Evolutionary conservation across 805 yeast genomes (phyloP), one percentile per base, ranked within the genome.

Genomic region (Hanseniaspora thailandica): DNA sequence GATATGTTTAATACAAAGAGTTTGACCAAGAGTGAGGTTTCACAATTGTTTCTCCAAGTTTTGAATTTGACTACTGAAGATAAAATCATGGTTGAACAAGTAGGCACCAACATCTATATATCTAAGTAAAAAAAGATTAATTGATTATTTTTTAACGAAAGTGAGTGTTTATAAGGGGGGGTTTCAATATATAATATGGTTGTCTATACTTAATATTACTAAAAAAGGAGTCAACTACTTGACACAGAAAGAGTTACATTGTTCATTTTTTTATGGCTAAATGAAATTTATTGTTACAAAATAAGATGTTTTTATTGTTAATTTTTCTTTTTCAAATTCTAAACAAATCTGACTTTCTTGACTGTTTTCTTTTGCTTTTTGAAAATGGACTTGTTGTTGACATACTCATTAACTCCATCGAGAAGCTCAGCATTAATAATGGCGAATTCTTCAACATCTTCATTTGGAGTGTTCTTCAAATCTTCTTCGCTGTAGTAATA

Each of bases 11-110:
- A 23, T 9, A 47, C 52, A 20, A 30, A 45, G 10, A 56, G 51
- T 9, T 28, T 53, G 52, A 55, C 56, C 15, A 55, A 53, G 30
- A 51, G 50, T 8, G 56, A 58, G 4, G 40, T 57, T 10, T 39
- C 52, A 10, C 46, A 48, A 8, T 13, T 48, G 46, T 48, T 48
- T 33, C 22, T 48, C 12, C 52, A 48, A 33, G 46, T 48, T n/a
- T 33, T 48, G 46, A 48, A 31, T 25, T 25, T 48, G 41, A 30
- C 52, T 3, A 28, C 52, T 8, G 52, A 48, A 17, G 44, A 44
- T 8, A 48, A 48, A 9, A 48, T 48, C 10, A 10, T 9, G 9
- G 52, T 48, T 31, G 52, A 48, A 15, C 52, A 48, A 25, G 35
- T 40, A 17, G 46, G 46, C 6, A 3, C 52, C 26, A 34, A 22